Percentiles rank a stretch among this genome's conserved stretches.
These are phyloP conservation scores for Saccharomyces pastorianus DNA, from an alignment of 1,139 yeast species.

Conservation along the genomic window DNA sequence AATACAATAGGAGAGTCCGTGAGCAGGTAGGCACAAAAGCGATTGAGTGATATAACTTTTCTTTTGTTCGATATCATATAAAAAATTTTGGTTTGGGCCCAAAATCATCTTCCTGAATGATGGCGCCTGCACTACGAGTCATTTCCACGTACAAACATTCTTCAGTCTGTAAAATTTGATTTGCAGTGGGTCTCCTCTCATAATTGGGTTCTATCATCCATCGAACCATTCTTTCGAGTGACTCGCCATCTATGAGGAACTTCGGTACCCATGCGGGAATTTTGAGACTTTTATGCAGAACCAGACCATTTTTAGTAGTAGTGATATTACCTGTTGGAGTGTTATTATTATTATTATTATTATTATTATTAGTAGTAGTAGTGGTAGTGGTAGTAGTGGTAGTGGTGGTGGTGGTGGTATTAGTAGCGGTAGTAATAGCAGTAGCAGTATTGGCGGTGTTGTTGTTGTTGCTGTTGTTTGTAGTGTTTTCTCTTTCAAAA, in stretches of 20 bases:
- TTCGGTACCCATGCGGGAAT: slow-evolving; percentile 79
- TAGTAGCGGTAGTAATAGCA: background rate
- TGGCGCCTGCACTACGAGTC: slow-evolving; percentile 88
- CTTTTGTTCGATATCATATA: slow-evolving; percentile 6
- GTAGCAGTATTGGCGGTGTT: background rate
- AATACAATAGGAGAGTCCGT: no score
- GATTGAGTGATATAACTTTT: background rate
- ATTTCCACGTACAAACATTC: slow-evolving; percentile 76
- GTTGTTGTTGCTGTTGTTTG: background rate
- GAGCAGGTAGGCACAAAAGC: background rate
- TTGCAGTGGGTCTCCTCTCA: slow-evolving; percentile 71
- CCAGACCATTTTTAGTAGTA: background rate
- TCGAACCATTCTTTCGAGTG: slow-evolving; percentile 70
- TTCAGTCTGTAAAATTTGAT: slow-evolving; percentile 52
- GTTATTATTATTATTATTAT: background rate
- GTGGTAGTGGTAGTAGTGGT: slow-evolving; percentile 2
- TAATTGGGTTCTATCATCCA: slow-evolving; percentile 91
- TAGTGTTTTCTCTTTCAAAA: slow-evolving; percentile 11
- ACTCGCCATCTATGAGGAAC: slow-evolving; percentile 67
- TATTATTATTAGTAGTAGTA: background rate
- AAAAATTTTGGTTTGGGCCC: slow-evolving; percentile 60
- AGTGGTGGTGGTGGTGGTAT: background rate
- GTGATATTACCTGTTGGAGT: no score
- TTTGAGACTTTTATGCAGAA: slow-evolving; percentile 7
- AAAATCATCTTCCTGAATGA: slow-evolving; percentile 91